Base-by-base conservation (phyloP, 176 grass and related monocot genomes). In the Themeda triandra region DNA sequence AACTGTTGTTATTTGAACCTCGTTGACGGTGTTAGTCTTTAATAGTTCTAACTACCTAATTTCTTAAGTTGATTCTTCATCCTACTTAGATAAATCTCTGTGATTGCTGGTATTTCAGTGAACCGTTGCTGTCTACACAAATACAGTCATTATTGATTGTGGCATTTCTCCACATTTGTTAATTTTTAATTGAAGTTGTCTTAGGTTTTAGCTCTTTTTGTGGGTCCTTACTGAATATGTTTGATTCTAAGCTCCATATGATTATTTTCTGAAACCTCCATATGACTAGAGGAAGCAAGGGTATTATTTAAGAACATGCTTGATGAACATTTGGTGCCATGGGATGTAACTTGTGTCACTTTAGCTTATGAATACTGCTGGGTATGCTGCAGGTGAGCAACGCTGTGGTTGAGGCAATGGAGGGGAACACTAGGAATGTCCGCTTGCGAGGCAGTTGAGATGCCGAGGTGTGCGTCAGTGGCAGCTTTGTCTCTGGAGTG, bases 141-240 rank as follows among this genome's bases (percentile, higher is more conserved):
- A 53, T 36, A 21, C 17, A 39, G 75, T 80, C 10, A 79, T 80
- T 74, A 8, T 84, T 14, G 2, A 58, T 33, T 73, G 31, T 54
- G 13, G 28, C 42, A 14, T 78, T 42, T 62, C 13, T 32, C 46
- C n/a, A n/a, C 13, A 24, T 31, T 60, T 25, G 56, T 2, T 60
- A 29, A 31, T 75, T 71, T 17, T 41, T 48, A 28, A 41, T 62
- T 80, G 35, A 21, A 84, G 46, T 36, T 45, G 11, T 60, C 27
- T 69, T 59, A 71, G 51, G 44, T 81, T 48, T 62, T 28, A 28
- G 10, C 62, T 82, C 71, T 13, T 76, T 67, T 46, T 67, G 30
- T 84, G 33, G 70, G 36, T 80, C 41, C 46, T 44, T 27, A 54
- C 9, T 73, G 59, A 56, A 76, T 24, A 70, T 81, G 17, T 69